Conservation (phyloP, 371 early-diverging fungal genomes). For the Syncephalis plumigaleata region DNA sequence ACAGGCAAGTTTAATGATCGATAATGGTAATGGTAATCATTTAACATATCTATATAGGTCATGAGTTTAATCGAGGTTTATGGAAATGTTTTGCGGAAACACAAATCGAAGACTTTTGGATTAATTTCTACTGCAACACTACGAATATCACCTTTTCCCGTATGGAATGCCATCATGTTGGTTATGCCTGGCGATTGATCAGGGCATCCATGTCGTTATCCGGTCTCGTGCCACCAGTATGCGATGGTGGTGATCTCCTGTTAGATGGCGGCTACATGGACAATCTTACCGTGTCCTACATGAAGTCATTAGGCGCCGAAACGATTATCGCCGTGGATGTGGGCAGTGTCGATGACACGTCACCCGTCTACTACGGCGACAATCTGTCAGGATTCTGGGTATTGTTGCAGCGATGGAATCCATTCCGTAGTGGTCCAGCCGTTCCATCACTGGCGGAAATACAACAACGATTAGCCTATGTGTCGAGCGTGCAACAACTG, state of each 20-base stretch:
- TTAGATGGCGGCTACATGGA: slow-evolving; percentile 99
- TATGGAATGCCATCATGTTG: slow-evolving; percentile 81
- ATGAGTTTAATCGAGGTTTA: slow-evolving; percentile 88
- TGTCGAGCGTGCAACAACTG: slow-evolving; percentile 78
- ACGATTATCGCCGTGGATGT: slow-evolving; percentile 96
- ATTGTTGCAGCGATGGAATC: slow-evolving; percentile 68
- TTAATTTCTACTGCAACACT: slow-evolving; percentile 92
- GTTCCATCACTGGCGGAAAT: slow-evolving; percentile 95
- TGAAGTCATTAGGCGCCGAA: slow-evolving; percentile 80
- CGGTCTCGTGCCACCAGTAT: slow-evolving; percentile 88
- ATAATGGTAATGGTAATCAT: neutral
- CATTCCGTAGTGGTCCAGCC: slow-evolving; percentile 32
- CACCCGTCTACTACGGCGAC: slow-evolving; percentile 85
- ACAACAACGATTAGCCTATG: slow-evolving; percentile 93
- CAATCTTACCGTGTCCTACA: slow-evolving; percentile 87
- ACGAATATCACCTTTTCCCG: slow-evolving; percentile 94
- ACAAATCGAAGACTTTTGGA: slow-evolving; percentile 96
- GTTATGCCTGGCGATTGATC: slow-evolving; percentile 94
- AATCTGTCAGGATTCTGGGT: slow-evolving; percentile 91
- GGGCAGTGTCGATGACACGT: slow-evolving; percentile 79
- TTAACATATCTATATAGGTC: slow-evolving; percentile 26
- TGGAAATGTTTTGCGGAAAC: slow-evolving; percentile 88
- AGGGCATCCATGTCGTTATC: slow-evolving; percentile 98
- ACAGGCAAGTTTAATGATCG: slow-evolving; percentile 30
- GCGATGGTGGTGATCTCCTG: slow-evolving; percentile 91